These are phyloP conservation scores for Alternaria solani DNA, from an alignment of 2,329 filamentous ascomycete species.

Conservation along the genomic window DNA sequence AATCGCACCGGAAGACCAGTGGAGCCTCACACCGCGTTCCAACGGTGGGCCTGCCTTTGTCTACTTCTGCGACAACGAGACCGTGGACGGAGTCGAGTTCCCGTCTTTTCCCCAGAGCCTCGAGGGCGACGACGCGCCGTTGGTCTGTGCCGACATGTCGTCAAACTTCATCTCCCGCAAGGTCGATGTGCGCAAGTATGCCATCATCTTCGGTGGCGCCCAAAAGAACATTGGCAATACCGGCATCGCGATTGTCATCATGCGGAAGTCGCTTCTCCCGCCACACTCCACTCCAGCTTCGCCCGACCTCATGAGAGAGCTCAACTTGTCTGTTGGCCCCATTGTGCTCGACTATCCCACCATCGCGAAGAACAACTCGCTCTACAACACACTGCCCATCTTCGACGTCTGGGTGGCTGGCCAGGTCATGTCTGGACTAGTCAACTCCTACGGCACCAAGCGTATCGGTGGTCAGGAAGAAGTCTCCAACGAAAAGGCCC, in stretches of 20 bases:
- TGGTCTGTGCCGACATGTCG: constrained; percentile 91
- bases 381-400: constrained; percentile 96
- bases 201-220: constrained; percentile 85
- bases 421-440: constrained; percentile 81
- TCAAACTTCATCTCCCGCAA: constrained; percentile 89
- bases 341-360: constrained; percentile 83
- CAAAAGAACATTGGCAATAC: constrained; percentile 93
- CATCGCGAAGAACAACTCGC: constrained; percentile 88
- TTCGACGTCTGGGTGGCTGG: constrained; percentile 93
- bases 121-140: constrained; percentile 68
- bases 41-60: constrained; percentile 69
- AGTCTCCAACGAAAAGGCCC: constrained; percentile 76
- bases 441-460: constrained; percentile 67
- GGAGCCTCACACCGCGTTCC: constrained; percentile 72
- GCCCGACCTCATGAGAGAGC: constrained; percentile 72
- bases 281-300: constrained; percentile 67
- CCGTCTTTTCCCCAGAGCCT: constrained; percentile 73
- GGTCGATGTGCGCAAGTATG: constrained; percentile 80
- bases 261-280: constrained; percentile 81
- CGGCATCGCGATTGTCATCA: constrained; percentile 84
- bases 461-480: constrained; percentile 81
- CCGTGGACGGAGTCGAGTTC: constrained; percentile 92
- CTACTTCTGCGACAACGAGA: constrained; percentile 95
- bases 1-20: constrained; percentile 79
- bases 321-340: constrained; percentile 80